phyloP scores from a whole-genome alignment of 2,329 filamentous ascomycete genomes.

The Cercospora nicotianae region DNA sequence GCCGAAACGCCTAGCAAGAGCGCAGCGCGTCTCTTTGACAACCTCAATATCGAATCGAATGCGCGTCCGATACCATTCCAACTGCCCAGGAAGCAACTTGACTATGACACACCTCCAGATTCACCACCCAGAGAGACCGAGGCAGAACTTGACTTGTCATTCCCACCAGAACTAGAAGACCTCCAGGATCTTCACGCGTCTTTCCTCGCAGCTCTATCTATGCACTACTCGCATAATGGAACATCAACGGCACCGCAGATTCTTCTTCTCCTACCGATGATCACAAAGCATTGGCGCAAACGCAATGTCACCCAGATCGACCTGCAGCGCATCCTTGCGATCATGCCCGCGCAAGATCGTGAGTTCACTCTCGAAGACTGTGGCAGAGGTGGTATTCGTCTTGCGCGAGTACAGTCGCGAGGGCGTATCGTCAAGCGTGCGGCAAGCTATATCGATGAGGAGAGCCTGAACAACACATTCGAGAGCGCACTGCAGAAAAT shows the following conservation, averaged over 20 bases:
- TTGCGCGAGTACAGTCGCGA: slow-evolving; percentile 23
- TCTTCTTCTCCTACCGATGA: slow-evolving; percentile 41
- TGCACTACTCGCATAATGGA: slow-evolving; percentile 53
- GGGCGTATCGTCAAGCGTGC: slow-evolving; percentile 26
- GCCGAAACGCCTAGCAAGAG: slow-evolving; percentile 40
- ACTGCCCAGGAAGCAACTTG: slow-evolving; percentile 23
- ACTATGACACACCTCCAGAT: slow-evolving; percentile 38
- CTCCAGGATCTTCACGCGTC: slow-evolving; percentile 50
- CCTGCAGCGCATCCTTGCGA: slow-evolving; percentile 48
- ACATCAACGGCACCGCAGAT: slow-evolving; percentile 48
- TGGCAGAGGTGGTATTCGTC: slow-evolving; percentile 35
- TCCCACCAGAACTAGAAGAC: slow-evolving; percentile 47
- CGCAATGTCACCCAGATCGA: slow-evolving; percentile 49
- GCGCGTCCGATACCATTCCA: slow-evolving; percentile 26
- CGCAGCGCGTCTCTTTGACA: slow-evolving; percentile 38
- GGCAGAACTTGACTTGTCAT: slow-evolving; percentile 23
- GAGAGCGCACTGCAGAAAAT: slow-evolving; percentile 48
- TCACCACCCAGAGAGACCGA: slow-evolving; percentile 29
- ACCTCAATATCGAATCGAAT: slow-evolving; percentile 34
- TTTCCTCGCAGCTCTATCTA: slow-evolving; percentile 51
- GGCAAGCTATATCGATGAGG: slow-evolving; percentile 35
- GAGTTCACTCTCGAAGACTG: slow-evolving; percentile 33
- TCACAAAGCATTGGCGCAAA: slow-evolving; percentile 49
- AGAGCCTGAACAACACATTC: slow-evolving; percentile 52
- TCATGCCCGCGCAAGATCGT: slow-evolving; percentile 35